phyloP scores from a whole-genome alignment of 805 yeast genomes.

The Candida piceae region DNA sequence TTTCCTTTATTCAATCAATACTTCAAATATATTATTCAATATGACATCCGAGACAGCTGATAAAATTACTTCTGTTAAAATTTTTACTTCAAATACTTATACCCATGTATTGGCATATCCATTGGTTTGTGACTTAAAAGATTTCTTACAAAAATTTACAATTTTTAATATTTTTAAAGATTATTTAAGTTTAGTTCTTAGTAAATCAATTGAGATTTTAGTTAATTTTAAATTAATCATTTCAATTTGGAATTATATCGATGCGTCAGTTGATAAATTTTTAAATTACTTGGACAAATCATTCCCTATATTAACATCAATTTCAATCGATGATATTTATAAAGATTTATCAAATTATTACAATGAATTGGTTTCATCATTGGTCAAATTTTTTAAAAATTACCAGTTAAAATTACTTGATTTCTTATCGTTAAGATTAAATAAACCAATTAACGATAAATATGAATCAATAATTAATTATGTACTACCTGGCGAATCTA shows the following conservation, averaged over 20 bases:
- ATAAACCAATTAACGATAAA: conserved; percentile 28
- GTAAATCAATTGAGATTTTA: conserved; percentile 10
- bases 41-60: conserved; percentile 5
- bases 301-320: conserved; percentile 25
- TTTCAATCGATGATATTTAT: conserved; percentile 15
- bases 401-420: too few species aligned
- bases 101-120: conserved; percentile 31
- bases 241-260: conserved; percentile 18
- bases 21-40: too few species aligned
- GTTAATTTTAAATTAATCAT: conserved; percentile 18
- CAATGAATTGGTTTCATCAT: conserved; percentile 6
- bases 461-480: conserved; percentile 24
- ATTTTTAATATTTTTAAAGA: conserved; percentile 13
- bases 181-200: conserved; percentile 11
- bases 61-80: conserved; percentile 2
- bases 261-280: conserved; percentile 17
- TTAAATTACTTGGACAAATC: conserved; percentile 26
- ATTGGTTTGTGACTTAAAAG: conserved; percentile 21
- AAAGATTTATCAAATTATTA: conserved; percentile 7
- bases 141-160: conserved; percentile 13
- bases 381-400: conserved; percentile 10
- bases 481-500: conserved; percentile 23
- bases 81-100: conserved; percentile 10
- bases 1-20: not conserved
- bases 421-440: too few species aligned